Conservation (phyloP, 108 stramenopile species). For the Pseudonitzschia multiseries region DNA sequence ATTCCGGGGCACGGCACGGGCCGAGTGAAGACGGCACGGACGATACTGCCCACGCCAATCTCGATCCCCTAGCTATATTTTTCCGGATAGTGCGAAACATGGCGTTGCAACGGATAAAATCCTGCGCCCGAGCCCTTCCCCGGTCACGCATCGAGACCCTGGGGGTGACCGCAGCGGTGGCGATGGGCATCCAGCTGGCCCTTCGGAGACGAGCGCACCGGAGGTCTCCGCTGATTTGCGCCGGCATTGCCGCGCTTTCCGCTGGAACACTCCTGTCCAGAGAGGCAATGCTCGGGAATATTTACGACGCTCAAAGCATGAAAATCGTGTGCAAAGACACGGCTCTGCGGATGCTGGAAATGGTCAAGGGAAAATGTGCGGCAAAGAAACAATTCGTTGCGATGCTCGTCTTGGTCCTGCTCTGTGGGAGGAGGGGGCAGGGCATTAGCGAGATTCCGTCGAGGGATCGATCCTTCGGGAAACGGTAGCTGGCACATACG, state of each 20-base stretch:
- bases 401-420: slow-evolving; percentile 12
- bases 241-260: slow-evolving; percentile 19
- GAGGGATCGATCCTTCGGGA: not conserved
- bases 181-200: slow-evolving; percentile 6
- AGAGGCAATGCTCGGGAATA: slow-evolving; percentile 24
- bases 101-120: slow-evolving; percentile 9
- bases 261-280: slow-evolving; percentile 21
- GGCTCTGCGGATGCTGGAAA: not conserved
- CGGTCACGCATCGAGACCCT: slow-evolving; percentile 23
- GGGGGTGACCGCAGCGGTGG: slow-evolving; percentile 14
- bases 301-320: slow-evolving; percentile 19
- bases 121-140: slow-evolving; percentile 18
- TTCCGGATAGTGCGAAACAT: slow-evolving; percentile 22
- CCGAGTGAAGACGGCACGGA: not conserved
- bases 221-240: not conserved
- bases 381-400: slow-evolving; percentile 12
- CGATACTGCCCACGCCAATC: not conserved
- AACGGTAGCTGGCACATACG: not conserved
- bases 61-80: slow-evolving; percentile 12
- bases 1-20: not conserved
- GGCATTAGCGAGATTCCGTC: not conserved
- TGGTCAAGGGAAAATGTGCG: slow-evolving; percentile 6
- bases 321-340: not conserved
- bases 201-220: not conserved
- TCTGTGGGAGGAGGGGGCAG: slow-evolving; percentile 9